Evolutionary conservation across 202 grass and related monocot genomes (phyloP), one percentile per base, ranked within the genome.

Genomic region (Thinopyrum obtusiflorum): DNA sequence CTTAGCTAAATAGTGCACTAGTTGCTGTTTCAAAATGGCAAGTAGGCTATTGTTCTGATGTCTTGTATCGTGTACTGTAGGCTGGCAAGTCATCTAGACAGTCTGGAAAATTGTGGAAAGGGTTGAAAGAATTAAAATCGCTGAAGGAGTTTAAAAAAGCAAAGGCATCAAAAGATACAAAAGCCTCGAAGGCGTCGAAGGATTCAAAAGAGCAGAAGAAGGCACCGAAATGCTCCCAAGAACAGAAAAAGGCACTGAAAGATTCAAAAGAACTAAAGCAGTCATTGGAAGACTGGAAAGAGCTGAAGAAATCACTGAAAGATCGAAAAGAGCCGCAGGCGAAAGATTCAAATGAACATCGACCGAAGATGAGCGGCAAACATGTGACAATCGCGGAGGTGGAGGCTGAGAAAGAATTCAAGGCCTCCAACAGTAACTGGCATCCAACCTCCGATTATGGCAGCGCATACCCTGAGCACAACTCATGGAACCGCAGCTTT

Each of bases 401-500:
- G 59, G 91, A 94, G 62, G 67, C 62, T 4, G 81, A 91, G 68
- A 94, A 83, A 75, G 84, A 83, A 29, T 51, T 87, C 32, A 91
- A 72, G 72, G 68, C 74, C 27, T 83, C 62, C 18, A 91, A 81
- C 46, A 83, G 42, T 12, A 21, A 87, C 9, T 87, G 83, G 78
- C 84, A 77, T 77, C 27, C 65, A 14, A 44, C 79, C n/a, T 82
- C 64, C 0, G 81, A 94, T 61, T 78, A 83, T 66, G 63, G 76
- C 8, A 64, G 65, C 4, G 0, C 20, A 40, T 78, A 83, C 24
- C 51, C 79, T 4, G 82, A 87, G 12, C 88, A 85, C 5, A 84
- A 72, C 39, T 75, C 87, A 6, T 94, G 92, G 92, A 68, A 72
- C 9, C 90, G 47, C 85, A 82, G 89, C 74, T 92, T 94, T 78